Conservation (phyloP, 2,329 filamentous ascomycete species). For the Venturiaceae sp. region DNA sequence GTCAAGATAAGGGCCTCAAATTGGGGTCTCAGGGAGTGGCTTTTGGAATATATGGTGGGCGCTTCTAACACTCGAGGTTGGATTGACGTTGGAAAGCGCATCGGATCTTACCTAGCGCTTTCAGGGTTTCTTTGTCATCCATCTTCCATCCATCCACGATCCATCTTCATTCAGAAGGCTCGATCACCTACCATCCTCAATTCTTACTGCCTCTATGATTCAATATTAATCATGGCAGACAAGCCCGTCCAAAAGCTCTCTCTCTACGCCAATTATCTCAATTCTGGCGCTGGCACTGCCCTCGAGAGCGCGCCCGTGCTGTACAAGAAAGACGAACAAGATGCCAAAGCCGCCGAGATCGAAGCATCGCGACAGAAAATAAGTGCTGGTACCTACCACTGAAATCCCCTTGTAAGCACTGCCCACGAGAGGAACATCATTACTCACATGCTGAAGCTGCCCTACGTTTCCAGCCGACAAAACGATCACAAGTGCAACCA, state of each 20-base stretch:
- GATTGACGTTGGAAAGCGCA: too few species aligned
- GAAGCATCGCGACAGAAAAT: constrained; percentile 54
- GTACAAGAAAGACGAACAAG: constrained; percentile 50
- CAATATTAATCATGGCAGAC: background rate
- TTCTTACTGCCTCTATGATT: background rate
- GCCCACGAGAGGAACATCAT: constrained; percentile 6
- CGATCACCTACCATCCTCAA: too few species aligned
- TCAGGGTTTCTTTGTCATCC: too few species aligned
- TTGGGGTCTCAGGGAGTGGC: too few species aligned
- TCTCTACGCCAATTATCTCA: constrained; percentile 77
- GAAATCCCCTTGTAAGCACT: constrained; percentile 11
- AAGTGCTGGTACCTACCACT: constrained; percentile 49
- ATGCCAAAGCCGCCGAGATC: constrained; percentile 34
- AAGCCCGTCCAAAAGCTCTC: constrained; percentile 39
- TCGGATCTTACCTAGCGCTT: too few species aligned
- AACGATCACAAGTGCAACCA: constrained; percentile 57
- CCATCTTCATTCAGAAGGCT: too few species aligned
- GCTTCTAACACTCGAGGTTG: too few species aligned
- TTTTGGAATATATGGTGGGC: too few species aligned
- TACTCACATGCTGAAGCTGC: constrained; percentile 48
- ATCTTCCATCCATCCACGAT: too few species aligned
- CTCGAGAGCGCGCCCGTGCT: constrained; percentile 68
- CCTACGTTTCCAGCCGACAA: constrained; percentile 79
- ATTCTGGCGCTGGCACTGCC: constrained; percentile 38
- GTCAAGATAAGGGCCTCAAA: too few species aligned